Evolutionary conservation across 768 basidiomycete genomes (phyloP).

Genomic region (Butyriboletus loyo): DNA sequence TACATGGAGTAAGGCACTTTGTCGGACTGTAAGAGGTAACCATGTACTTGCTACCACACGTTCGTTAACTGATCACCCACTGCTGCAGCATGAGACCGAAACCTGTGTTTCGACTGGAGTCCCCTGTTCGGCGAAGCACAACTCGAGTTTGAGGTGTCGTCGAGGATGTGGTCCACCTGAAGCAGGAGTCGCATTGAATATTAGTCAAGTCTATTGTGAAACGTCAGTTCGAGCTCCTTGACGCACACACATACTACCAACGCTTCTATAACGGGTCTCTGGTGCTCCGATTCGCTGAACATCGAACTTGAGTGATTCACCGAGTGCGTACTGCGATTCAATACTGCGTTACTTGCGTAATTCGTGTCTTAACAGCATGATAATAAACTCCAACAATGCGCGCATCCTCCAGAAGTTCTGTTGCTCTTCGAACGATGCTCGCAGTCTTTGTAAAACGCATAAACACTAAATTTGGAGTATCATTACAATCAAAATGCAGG

Average conservation of each 20-base stretch:
- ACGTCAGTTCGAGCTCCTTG: background rate
- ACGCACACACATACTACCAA: background rate
- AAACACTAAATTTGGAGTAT: background rate
- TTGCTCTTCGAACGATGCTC: slow-evolving; percentile 12
- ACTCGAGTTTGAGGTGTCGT: background rate
- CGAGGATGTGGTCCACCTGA: background rate
- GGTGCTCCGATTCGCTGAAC: background rate
- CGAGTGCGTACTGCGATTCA: background rate
- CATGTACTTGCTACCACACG: background rate
- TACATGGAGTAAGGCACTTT: background rate
- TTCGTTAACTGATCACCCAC: background rate
- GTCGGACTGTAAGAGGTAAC: background rate
- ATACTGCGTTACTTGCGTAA: background rate
- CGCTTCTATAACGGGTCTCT: slow-evolving; percentile 2
- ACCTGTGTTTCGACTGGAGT: background rate
- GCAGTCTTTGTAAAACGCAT: background rate
- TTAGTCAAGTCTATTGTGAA: background rate
- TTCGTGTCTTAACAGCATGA: background rate
- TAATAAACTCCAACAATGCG: background rate
- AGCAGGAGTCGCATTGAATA: background rate
- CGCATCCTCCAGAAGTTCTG: background rate
- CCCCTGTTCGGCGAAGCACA: background rate
- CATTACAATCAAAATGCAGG: slow-evolving; percentile 24
- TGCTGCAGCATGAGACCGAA: background rate
- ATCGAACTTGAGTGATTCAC: slow-evolving; percentile 5